Base-by-base conservation (phyloP, 768 basidiomycete species). In the Mycena venus region DNA sequence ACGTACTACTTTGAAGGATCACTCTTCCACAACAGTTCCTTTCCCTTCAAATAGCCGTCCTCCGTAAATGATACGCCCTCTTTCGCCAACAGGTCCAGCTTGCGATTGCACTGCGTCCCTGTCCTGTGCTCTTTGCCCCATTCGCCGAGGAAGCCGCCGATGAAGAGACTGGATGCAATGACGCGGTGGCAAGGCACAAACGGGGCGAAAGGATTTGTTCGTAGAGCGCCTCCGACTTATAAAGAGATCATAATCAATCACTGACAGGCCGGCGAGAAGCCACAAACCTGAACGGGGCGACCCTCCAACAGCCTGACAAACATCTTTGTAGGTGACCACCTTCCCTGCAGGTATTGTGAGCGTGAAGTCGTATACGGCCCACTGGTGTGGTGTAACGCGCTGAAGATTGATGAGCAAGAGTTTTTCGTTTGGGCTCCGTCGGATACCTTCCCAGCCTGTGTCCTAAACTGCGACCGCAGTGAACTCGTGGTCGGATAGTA, bases 171-270 rank as follows among this genome's bases (percentile, higher is more conserved):
- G 0, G 91, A 89, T 0, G 92, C 91, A 17, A 94, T 88, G 64
- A 94, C 87, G 38, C 93, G 89, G 77, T 94, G 93, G 72, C 93
- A 94, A 0, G 93, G 93, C 6, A 94, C 86, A 70, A 85, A 87
- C 0, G 93, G 93, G 5, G 88, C 87, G 80, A 94, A 94, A 0
- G 93, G 92, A 76, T 94, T 94, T 61, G 85, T 86, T 49, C 90
- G 85, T 31, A 94, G 82, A 0, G 92, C 93, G 36, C 83, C 86
- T 23, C 93, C 93, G n/a, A 92, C 92, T 90, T 74, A 1, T 23
- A 34, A 19, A 11, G 15, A 38, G 34, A 38, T 60, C 21, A 36
- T 34, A 38, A 60, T 27, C 56, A 58, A 58, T 36, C 21, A 4
- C 1, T 2, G 4, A 32, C 25, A 32, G 27, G 21, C 58, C 14